Evolutionary conservation across 2,329 filamentous ascomycete species (phyloP), one percentile per base, ranked within the genome.

Genomic region (Aspergillus sp.): DNA sequence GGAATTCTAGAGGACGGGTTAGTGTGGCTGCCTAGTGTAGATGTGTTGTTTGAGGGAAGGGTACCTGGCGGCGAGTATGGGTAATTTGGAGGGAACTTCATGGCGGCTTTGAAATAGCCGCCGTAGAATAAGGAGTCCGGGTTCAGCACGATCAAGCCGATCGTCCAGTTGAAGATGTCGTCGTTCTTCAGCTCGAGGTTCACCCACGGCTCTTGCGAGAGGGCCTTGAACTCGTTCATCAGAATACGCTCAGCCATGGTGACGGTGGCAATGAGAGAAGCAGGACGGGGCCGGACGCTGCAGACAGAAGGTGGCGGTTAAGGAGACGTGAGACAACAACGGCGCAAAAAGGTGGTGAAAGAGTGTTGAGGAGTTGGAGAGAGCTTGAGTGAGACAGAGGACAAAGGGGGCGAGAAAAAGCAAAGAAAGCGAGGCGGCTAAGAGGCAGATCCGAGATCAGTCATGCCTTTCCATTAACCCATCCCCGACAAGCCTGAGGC

Each of bases 141-240:
- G 75, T 98, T 98, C 68, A 97, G 85, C 38, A 97, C 91, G 78
- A 96, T 93, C 57, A 99, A 85, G 3, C 89, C 93, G 48, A 98
- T 81, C 59, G 85, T 87, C 93, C 95, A 98, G 62, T 87, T 84
- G 71, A 96, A 89, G 61, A 98, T 86, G 72, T 95, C 91, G n/a
- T 87, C 83, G 67, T 92, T 85, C 63, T 91, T 84, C 36, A 92
- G 81, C 85, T 96, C 89, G 64, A 97, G 91, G 66, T 93, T 86
- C 17, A 96, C 89, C 93, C 93, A 99, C 73, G 91, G 91, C 81
- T 97, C 93, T 74, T 95, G 92, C 54, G 85, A 82, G 41, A 98
- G 83, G 44, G 85, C 82, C 74, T 89, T 89, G 78, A 91, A 87
- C 81, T 98, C 93, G 66, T 89, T 89, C 89, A 96, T 91, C 55